Conservation (phyloP, 2,329 filamentous ascomycete species). For the Cladorrhinum sp. region DNA sequence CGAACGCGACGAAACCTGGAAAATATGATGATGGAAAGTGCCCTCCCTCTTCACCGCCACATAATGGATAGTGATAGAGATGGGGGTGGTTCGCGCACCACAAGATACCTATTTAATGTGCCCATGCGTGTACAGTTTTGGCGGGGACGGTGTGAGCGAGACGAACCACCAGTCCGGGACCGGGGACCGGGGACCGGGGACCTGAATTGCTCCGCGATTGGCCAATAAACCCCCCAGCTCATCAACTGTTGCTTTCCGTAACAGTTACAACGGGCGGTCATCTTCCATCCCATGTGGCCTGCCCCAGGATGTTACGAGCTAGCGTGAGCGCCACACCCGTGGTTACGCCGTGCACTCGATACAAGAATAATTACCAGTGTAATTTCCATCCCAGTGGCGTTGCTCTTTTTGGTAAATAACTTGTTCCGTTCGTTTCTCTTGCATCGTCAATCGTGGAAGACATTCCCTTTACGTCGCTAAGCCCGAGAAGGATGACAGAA, state of each 20-base stretch:
- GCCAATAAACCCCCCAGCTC: not conserved
- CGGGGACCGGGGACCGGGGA: no score
- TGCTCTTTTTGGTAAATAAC: not conserved
- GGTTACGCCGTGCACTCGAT: not conserved
- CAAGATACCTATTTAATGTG: not conserved
- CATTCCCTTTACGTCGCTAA: not conserved
- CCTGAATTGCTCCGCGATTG: not conserved
- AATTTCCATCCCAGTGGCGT: no score
- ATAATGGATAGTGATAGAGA: no score
- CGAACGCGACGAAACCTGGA: no score
- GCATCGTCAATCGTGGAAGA: not conserved
- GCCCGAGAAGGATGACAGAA: not conserved
- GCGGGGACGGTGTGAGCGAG: not conserved
- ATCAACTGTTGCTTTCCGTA: not conserved
- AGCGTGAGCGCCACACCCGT: not conserved
- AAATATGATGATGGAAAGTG: no score
- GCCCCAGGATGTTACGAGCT: not conserved
- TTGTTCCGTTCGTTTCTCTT: not conserved
- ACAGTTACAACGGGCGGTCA: not conserved
- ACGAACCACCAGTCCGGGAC: not conserved
- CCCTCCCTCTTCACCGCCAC: no score
- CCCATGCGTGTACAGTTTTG: not conserved
- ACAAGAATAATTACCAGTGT: no score
- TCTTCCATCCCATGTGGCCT: not conserved
- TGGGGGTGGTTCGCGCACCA: not conserved